phyloP scores from a whole-genome alignment of 768 basidiomycete species.

The Panaeolus cyanescens region DNA sequence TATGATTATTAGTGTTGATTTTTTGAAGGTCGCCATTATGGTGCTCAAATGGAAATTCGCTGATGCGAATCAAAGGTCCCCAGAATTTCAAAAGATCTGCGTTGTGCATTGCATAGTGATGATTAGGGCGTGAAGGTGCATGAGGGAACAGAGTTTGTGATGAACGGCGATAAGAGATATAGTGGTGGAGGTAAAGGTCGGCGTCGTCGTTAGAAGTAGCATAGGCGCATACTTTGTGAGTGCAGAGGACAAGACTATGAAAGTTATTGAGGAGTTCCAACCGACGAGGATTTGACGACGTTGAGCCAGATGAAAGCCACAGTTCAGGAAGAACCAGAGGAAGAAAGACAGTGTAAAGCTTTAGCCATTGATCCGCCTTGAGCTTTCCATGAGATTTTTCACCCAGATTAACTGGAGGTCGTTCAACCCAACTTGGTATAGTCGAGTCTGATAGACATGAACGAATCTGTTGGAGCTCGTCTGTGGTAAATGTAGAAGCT shows the following conservation, averaged over 20 bases:
- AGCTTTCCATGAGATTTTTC: slow-evolving; percentile 22
- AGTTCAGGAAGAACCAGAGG: slow-evolving; percentile 23
- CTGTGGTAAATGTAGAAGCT: neutral
- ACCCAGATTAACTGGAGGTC: slow-evolving; percentile 22
- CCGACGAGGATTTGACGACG: neutral
- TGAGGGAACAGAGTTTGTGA: slow-evolving; percentile 15
- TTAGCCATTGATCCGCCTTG: slow-evolving; percentile 23
- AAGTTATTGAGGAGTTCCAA: slow-evolving; percentile 16
- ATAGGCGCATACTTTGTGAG: slow-evolving; percentile 18
- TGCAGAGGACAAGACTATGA: slow-evolving; percentile 17
- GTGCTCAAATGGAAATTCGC: slow-evolving; percentile 17
- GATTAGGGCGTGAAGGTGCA: slow-evolving; percentile 17
- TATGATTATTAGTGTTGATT: slow-evolving; percentile 20
- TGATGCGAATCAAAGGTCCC: slow-evolving; percentile 15
- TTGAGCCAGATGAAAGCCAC: slow-evolving; percentile 5
- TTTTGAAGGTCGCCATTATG: slow-evolving; percentile 20
- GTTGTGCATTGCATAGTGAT: slow-evolving; percentile 24
- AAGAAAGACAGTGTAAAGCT: slow-evolving; percentile 18
- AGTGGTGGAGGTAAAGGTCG: slow-evolving; percentile 12
- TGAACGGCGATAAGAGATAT: slow-evolving; percentile 17
- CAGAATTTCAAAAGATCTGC: slow-evolving; percentile 14
- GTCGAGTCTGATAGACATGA: slow-evolving; percentile 15
- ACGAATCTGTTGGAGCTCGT: neutral
- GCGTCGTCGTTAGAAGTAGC: slow-evolving; percentile 1
- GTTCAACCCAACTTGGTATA: slow-evolving; percentile 26